These are phyloP conservation scores for Pleurotus cornucopiae DNA, from an alignment of 768 basidiomycete genomes.

Conservation along the genomic window DNA sequence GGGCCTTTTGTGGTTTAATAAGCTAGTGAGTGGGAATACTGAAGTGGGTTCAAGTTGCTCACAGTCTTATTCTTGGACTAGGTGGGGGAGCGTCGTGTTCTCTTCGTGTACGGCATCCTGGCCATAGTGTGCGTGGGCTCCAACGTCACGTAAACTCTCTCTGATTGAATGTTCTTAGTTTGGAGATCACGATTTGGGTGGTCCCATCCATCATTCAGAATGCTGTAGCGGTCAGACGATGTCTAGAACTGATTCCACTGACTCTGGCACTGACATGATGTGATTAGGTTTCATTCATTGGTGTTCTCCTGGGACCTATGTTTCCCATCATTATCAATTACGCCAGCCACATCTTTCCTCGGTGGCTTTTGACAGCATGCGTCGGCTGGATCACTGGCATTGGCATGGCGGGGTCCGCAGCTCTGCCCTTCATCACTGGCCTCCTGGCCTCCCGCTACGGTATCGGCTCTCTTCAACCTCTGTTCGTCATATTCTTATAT, in stretches of 20 bases:
- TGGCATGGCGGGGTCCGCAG: constrained; percentile 45
- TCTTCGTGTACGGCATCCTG: constrained; percentile 27
- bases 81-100: constrained; percentile 28
- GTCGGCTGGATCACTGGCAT: constrained; percentile 52
- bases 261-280: neutral
- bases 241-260: neutral
- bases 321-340: constrained; percentile 41
- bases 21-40: constrained; percentile 22
- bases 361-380: constrained; percentile 27
- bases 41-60: neutral
- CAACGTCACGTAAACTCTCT: neutral
- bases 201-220: constrained; percentile 46
- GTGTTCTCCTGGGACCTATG: constrained; percentile 51
- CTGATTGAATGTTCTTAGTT: constrained; percentile 15
- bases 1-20: constrained; percentile 45
- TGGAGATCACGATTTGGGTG: constrained; percentile 51
- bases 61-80: constrained; percentile 7
- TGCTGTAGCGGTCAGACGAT: constrained; percentile 36
- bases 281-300: constrained; percentile 37
- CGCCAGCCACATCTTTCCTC: constrained; percentile 28
- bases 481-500: constrained; percentile 28
- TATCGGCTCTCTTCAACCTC: constrained; percentile 41
- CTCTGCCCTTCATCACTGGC: constrained; percentile 41
- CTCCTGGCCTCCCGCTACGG: constrained; percentile 37
- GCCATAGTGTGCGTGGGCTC: constrained; percentile 25